Conservation (phyloP, 2,329 filamentous ascomycete species). For the Fusarium humuli region DNA sequence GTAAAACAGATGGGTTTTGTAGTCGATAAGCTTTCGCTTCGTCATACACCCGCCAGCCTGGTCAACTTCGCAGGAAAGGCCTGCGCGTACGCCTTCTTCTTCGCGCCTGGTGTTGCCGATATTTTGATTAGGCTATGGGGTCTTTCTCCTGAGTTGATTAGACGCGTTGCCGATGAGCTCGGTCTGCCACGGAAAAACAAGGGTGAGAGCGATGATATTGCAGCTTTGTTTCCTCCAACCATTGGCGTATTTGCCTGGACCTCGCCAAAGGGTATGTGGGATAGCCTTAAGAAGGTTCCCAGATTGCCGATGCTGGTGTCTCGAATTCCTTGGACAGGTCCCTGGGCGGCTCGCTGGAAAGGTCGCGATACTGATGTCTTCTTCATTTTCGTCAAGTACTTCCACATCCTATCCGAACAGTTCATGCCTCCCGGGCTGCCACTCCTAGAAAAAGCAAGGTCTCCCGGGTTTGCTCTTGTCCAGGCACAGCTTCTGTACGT, state of each 20-base stretch:
- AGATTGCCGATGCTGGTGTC: conserved; percentile 74
- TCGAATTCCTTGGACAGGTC: conserved; percentile 84
- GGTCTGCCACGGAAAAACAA: conserved; percentile 68
- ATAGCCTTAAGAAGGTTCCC: conserved; percentile 73
- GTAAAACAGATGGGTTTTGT: conserved; percentile 86
- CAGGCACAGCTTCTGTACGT: conserved; percentile 84
- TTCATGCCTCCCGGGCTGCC: conserved; percentile 70
- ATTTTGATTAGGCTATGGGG: conserved; percentile 86
- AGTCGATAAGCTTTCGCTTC: conserved; percentile 88
- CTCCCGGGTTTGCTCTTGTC: conserved; percentile 82
- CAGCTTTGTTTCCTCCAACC: conserved; percentile 74
- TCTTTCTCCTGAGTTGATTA: conserved; percentile 74
- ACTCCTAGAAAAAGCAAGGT: conserved; percentile 68
- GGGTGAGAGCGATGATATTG: conserved; percentile 72
- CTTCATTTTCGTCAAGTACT: conserved; percentile 92
- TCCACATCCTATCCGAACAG: conserved; percentile 81
- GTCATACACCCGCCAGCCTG: conserved; percentile 72
- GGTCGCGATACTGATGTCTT: conserved; percentile 90
- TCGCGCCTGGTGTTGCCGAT: conserved; percentile 87
- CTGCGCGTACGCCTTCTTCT: conserved; percentile 93
- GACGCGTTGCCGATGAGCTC: conserved; percentile 77
- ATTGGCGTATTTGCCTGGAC: conserved; percentile 70
- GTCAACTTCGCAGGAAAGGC: conserved; percentile 92
- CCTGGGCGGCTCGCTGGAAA: conserved; percentile 87
- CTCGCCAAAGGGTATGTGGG: conserved; percentile 60